Base-by-base conservation (phyloP, 192 early-diverging fungal genomes). In the Dispira parvispora region DNA sequence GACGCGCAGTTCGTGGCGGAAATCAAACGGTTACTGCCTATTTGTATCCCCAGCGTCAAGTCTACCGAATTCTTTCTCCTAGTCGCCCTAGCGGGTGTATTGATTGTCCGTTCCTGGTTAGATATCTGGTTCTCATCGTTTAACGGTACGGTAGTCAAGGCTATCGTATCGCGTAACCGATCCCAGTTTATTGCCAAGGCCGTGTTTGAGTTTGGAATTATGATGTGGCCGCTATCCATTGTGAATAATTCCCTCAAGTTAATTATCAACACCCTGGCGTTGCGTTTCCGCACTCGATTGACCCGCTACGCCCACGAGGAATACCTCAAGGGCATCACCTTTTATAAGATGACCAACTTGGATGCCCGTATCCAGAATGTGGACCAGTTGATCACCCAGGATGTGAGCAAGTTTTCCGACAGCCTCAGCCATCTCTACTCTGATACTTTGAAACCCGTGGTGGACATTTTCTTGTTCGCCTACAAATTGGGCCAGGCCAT, bases 401-500 rank as follows among this genome's bases (percentile, higher is more conserved):
- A 99, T 69, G 83, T 92, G 53, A 80, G 77, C 70, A 92, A 89
- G 69, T 99, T 99, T 74, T 89, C 89, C 63, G 80, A 84, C 49
- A 88, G 89, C 20, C 73, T 90, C 18, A 79, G 91, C 13, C 86
- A 84, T 56, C 78, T 99, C 28, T 99, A 97, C 75, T 89, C 87
- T 32, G 95, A 96, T 69, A 76, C 94, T 62, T 90, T 90, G 47
- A 99, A 99, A 66, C 96, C 96, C 11, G 80, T 91, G 20, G 77
- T 99, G 23, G 96, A 99, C 75, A 86, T 87, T 10, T 75, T 96
- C 42, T 85, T 97, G 56, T 99, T 89, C 80, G 94, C 92, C 70
- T 75, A 80, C 45, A 91, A 94, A 75, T 77, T 97, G 57, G 81
- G 85, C 10, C 75, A 80, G 46, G 90, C 79, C 72, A 85, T 96